Conservation (phyloP, 2,329 filamentous ascomycete genomes). For the Zasmidium angulare region DNA sequence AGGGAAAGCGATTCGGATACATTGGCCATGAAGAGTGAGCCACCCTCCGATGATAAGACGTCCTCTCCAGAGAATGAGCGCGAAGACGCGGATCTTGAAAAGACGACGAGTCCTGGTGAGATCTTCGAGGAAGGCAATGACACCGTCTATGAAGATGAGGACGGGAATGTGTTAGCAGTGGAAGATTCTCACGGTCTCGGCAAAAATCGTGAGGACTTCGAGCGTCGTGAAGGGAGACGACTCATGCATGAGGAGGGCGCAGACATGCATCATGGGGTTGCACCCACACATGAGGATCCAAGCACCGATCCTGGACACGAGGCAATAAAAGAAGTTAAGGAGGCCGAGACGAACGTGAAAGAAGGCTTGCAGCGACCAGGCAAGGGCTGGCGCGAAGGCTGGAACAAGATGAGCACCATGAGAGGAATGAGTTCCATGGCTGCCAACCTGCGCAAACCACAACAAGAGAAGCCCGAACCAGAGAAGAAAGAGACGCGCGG, state of each 20-base stretch:
- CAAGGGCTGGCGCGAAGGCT: conserved; percentile 40
- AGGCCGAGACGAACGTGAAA: conserved; percentile 72
- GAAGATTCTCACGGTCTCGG: conserved; percentile 47
- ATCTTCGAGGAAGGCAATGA: conserved; percentile 79
- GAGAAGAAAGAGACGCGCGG: conserved; percentile 57
- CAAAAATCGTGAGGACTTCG: conserved; percentile 62
- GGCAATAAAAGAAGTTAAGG: conserved; percentile 63
- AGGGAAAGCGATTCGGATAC: conserved; percentile 46
- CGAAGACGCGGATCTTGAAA: conserved; percentile 24
- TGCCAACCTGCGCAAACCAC: conserved; percentile 40
- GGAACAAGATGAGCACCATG: conserved; percentile 43
- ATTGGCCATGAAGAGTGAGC: conserved; percentile 39
- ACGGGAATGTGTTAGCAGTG: conserved; percentile 80
- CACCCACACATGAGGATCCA: conserved; percentile 49
- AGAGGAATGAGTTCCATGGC: conserved; percentile 35
- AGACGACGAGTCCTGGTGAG: conserved; percentile 51
- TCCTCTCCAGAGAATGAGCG: conserved; percentile 18
- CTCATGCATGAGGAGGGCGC: conserved; percentile 54
- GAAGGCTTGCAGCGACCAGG: conserved; percentile 54
- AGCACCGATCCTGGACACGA: conserved; percentile 44
- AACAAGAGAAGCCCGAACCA: conserved; percentile 37
- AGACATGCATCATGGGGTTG: conserved; percentile 41
- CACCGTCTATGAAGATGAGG: conserved; percentile 77
- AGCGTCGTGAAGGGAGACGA: conserved; percentile 51
- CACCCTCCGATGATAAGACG: conserved; percentile 21